These are phyloP conservation scores for Pseudopithomyces maydicus DNA, from an alignment of 2,329 filamentous ascomycete species.

Conservation along the genomic window DNA sequence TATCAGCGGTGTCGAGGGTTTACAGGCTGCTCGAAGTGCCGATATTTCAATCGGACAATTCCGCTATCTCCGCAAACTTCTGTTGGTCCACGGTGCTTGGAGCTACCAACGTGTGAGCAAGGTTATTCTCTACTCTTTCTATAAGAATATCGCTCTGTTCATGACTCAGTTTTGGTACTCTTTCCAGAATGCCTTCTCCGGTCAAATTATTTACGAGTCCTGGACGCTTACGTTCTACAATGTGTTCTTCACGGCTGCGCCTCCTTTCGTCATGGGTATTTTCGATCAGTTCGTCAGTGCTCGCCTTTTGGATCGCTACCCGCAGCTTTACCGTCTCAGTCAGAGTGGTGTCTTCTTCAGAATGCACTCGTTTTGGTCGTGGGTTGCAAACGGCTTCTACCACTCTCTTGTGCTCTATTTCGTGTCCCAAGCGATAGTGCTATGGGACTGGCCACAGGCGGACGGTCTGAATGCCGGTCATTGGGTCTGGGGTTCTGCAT, in stretches of 20 bases:
- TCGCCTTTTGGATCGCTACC: conserved; percentile 89
- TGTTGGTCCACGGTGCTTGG: conserved; percentile 95
- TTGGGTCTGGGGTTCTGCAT: conserved; percentile 96
- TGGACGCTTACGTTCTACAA: conserved; percentile 99
- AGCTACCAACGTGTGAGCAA: conserved; percentile 97
- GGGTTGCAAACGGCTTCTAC: conserved; percentile 94
- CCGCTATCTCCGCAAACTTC: conserved; percentile 88
- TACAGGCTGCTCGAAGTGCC: conserved; percentile 93
- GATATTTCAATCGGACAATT: conserved; percentile 97
- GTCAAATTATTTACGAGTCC: conserved; percentile 97
- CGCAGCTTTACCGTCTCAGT: conserved; percentile 90
- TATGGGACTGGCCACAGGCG: conserved; percentile 74
- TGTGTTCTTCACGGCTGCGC: conserved; percentile 94
- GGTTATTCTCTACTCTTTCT: conserved; percentile 97
- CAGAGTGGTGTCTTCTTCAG: conserved; percentile 95
- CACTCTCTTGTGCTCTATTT: conserved; percentile 95
- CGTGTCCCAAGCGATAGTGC: conserved; percentile 79
- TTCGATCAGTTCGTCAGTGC: conserved; percentile 98
- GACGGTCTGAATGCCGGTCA: conserved; percentile 87
- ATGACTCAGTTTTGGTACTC: conserved; percentile 99
- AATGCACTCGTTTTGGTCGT: conserved; percentile 87
- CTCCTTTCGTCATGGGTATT: conserved; percentile 92
- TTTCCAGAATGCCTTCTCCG: conserved; percentile 98
- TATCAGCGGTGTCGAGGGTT: conserved; percentile 95
- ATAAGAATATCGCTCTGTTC: conserved; percentile 98